Evolutionary conservation across 345 rosid species (phyloP).

Genomic region (Psidium friedrichsthalianum): DNA sequence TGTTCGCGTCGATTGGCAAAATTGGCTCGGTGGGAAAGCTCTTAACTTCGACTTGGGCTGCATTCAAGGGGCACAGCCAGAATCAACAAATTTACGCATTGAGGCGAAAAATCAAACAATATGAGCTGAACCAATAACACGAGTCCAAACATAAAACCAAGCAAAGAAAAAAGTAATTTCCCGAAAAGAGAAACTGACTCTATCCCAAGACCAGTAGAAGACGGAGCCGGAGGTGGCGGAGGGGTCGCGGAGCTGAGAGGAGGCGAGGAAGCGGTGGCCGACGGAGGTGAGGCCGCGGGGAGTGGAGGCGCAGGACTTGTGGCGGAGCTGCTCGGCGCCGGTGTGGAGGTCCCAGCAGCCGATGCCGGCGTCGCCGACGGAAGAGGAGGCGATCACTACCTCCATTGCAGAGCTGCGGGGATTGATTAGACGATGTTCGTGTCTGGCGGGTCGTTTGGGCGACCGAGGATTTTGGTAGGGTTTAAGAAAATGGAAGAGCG

Average conservation of each 20-base stretch:
- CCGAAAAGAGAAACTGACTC: constrained; percentile 16
- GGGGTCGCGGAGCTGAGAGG: constrained; percentile 59
- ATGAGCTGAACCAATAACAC: not conserved
- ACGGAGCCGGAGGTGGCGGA: constrained; percentile 51
- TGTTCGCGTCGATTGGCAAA: constrained; percentile 50
- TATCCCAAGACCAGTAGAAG: constrained; percentile 70
- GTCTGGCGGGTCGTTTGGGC: not conserved
- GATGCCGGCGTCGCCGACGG: constrained; percentile 45
- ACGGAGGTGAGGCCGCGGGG: constrained; percentile 58
- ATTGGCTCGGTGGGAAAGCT: constrained; percentile 77
- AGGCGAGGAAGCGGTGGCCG: constrained; percentile 51
- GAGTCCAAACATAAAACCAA: not conserved
- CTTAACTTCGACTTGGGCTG: constrained; percentile 76
- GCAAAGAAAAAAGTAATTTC: not conserved
- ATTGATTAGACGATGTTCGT: not conserved
- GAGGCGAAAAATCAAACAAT: constrained; percentile 5
- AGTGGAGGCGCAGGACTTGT: constrained; percentile 62
- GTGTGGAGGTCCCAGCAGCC: constrained; percentile 74
- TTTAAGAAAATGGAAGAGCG: not conserved
- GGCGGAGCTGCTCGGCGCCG: constrained; percentile 47
- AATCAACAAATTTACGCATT: not conserved
- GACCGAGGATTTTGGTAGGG: not conserved
- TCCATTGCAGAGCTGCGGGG: constrained; percentile 3
- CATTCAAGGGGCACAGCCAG: not conserved
- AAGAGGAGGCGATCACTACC: constrained; percentile 55